Evolutionary conservation across 176 grass and related monocot species (phyloP), one percentile per base, ranked within the genome.

Genomic region (Microstegium vimineum): DNA sequence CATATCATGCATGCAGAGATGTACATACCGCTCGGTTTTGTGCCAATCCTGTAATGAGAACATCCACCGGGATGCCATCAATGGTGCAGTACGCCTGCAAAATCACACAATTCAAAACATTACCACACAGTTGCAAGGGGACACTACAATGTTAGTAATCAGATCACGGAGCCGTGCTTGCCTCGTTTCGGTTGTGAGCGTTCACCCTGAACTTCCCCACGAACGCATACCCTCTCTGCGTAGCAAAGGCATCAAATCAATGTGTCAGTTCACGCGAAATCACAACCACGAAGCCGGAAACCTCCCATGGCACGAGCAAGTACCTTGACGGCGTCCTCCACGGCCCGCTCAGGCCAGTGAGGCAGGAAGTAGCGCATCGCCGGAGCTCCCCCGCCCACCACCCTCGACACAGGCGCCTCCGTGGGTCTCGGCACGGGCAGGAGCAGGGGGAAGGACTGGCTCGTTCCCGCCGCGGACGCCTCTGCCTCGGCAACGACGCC

Each of bases 71-170:
- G 9, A 99, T 62, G n/a, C 92, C 93, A 41, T 93, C 80, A 73
- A 99, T 86, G 6, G 93, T 99, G 83, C 96, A 95, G 82, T 99
- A 99, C 2, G 96, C 96, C 96, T 98, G 75, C 68, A 95, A 78
- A 78, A 86, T 4, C 28, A 74, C 65, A 83, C 3, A 85, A 32
- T 36, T 33, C 46, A 82, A 88, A 88, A 59, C 2, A 37, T 90
- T 51, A 87, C 2, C 20, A 4, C 2, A 0, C 66, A 93, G 31
- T 38, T 80, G 30, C 36, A 66, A 6, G 5, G 57, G 20, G 25
- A 66, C 9, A 69, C 57, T 22, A 13, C 2, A 57, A 23, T 49
- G 57, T 22, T 22, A 74, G n/a, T 10, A 81, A 74, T 70, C 71
- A 23, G 78, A 73, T 31, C 17, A 89, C 2, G 2, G 40, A 59